phyloP scores from a whole-genome alignment of 352 stramenopile species.

The Phytophthora lateralis region DNA sequence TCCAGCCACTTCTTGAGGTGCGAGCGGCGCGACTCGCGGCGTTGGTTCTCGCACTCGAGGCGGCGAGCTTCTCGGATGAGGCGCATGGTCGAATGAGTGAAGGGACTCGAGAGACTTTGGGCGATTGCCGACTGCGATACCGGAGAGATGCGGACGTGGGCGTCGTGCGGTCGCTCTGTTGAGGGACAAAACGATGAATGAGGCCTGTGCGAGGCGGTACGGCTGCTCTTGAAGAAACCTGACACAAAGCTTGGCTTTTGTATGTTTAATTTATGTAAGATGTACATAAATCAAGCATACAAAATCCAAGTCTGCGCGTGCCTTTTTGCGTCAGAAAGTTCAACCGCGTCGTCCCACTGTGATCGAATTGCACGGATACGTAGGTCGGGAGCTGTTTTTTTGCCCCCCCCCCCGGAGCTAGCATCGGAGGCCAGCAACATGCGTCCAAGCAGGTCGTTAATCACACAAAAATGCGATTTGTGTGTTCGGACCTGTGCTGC shows the following conservation, averaged over 20 bases:
- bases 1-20: slow-evolving; percentile 42
- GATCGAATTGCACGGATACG: neutral
- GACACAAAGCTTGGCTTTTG: too few relatives aligned
- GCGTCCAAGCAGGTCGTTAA: too few relatives aligned
- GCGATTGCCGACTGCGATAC: neutral
- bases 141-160: neutral
- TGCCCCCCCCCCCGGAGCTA: too few relatives aligned
- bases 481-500: too few relatives aligned
- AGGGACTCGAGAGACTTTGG: neutral
- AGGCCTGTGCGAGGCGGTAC: neutral
- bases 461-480: too few relatives aligned
- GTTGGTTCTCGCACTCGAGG: slow-evolving; percentile 42
- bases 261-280: too few relatives aligned
- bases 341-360: slow-evolving; percentile 11
- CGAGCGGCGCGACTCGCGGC: slow-evolving; percentile 34
- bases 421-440: too few relatives aligned
- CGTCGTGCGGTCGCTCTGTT: neutral
- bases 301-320: slow-evolving; percentile 21
- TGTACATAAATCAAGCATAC: neutral
- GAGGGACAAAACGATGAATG: slow-evolving; percentile 9
- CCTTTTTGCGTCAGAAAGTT: slow-evolving; percentile 13
- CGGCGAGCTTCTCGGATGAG: slow-evolving; percentile 36
- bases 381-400: neutral
- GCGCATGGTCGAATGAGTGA: slow-evolving; percentile 28
- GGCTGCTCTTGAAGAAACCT: slow-evolving; percentile 26